These are phyloP conservation scores for Aspergillus proliferans DNA, from an alignment of 2,329 filamentous ascomycete genomes.

Conservation along the genomic window DNA sequence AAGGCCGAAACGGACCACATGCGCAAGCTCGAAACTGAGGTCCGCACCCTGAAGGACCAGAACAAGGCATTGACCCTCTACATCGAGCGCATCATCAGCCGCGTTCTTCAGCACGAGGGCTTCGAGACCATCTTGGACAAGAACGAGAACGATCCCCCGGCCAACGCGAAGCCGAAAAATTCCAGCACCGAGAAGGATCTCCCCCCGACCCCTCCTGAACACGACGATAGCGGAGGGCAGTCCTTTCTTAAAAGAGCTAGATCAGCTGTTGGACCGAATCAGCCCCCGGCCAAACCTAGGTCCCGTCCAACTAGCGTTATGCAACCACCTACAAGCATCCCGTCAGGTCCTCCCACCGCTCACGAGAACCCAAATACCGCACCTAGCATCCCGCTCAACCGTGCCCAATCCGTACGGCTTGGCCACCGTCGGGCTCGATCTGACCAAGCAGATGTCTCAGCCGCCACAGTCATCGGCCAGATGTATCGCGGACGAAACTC, in stretches of 20 bases:
- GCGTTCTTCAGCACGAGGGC: slow-evolving; percentile 85
- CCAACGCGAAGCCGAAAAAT: slow-evolving; percentile 22
- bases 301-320: slow-evolving; percentile 43
- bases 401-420: slow-evolving; percentile 34
- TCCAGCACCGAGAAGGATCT: slow-evolving; percentile 67
- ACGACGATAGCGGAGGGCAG: slow-evolving; percentile 39
- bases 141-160: slow-evolving; percentile 49
- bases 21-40: slow-evolving; percentile 68
- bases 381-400: slow-evolving; percentile 42
- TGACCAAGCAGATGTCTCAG: slow-evolving; percentile 42
- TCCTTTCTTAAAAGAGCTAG: slow-evolving; percentile 55
- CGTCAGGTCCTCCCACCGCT: slow-evolving; percentile 25
- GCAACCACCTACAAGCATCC: slow-evolving; percentile 27
- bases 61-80: slow-evolving; percentile 97
- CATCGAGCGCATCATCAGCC: slow-evolving; percentile 98
- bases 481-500: slow-evolving; percentile 69
- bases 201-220: slow-evolving; percentile 62
- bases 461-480: slow-evolving; percentile 72
- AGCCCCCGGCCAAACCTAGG: slow-evolving; percentile 33
- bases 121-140: slow-evolving; percentile 91
- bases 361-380: slow-evolving; percentile 44
- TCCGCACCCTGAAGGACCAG: slow-evolving; percentile 77
- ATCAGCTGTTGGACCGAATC: slow-evolving; percentile 46
- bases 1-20: slow-evolving; percentile 54
- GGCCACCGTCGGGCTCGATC: slow-evolving; percentile 46